These are phyloP conservation scores for Aureobasidium lini DNA, from an alignment of 2,329 filamentous ascomycete species.

Conservation along the genomic window DNA sequence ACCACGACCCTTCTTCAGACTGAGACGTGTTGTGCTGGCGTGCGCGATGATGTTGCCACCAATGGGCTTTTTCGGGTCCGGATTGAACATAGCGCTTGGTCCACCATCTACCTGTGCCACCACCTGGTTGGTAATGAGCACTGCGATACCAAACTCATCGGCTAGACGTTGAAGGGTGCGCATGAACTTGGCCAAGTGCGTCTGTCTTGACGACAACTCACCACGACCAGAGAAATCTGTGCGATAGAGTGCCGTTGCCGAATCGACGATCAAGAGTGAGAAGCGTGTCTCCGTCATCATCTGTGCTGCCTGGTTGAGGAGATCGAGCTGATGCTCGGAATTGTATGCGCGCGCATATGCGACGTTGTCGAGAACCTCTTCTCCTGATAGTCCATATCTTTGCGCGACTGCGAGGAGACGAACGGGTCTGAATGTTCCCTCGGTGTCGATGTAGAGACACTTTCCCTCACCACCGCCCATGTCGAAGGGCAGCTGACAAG, in stretches of 20 bases:
- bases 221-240: constrained; percentile 97
- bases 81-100: constrained; percentile 96
- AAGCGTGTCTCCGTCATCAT: constrained; percentile 99
- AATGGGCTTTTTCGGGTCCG: constrained; percentile 97
- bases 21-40: constrained; percentile 88
- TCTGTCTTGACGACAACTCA: constrained; percentile 89
- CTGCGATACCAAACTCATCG: constrained; percentile 86
- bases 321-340: constrained; percentile 91
- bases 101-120: constrained; percentile 97
- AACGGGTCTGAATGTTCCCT: constrained; percentile 91
- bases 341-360: constrained; percentile 98
- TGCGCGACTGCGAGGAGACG: constrained; percentile 87
- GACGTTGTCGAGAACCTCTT: constrained; percentile 97
- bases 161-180: constrained; percentile 70
- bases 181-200: constrained; percentile 83
- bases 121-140: constrained; percentile 98
- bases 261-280: constrained; percentile 91
- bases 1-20: constrained; percentile 87
- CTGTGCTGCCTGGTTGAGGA: constrained; percentile 86
- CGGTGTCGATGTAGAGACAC: constrained; percentile 96
- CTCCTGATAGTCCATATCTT: constrained; percentile 86
- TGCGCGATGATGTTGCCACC: constrained; percentile 98
- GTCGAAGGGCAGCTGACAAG: constrained; percentile 94
- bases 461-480: constrained; percentile 99
- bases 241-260: constrained; percentile 87